A percentile compares a stretch with the other conserved stretches of the same genome.
Evolutionary conservation across 2,329 filamentous ascomycete species (phyloP).

Genomic region (Fusarium sp.): DNA sequence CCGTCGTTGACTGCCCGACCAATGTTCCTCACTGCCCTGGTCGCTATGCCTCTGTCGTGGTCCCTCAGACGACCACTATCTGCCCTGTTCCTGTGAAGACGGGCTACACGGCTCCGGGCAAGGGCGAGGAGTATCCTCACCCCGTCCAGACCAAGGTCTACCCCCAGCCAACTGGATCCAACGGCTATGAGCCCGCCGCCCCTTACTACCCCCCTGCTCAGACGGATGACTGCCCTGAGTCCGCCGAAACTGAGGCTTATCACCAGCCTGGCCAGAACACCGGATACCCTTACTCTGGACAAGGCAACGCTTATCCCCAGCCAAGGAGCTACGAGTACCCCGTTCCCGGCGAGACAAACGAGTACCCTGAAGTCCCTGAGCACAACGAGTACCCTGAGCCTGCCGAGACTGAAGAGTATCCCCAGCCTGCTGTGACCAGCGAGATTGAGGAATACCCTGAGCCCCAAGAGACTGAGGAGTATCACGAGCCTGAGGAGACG

Average conservation of each 20-base stretch:
- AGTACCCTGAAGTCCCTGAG: neutral
- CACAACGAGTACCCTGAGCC: neutral
- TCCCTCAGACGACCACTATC: conserved; percentile 57
- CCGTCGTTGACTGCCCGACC: conserved; percentile 53
- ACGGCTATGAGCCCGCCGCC: neutral
- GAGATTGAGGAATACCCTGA: neutral
- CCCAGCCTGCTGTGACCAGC: neutral
- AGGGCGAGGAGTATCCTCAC: neutral
- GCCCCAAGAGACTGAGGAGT: conserved; percentile 1
- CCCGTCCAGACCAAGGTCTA: neutral
- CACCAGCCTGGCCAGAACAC: neutral
- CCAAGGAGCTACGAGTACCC: neutral
- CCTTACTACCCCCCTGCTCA: neutral
- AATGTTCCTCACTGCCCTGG: conserved; percentile 54
- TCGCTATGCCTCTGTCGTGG: conserved; percentile 52
- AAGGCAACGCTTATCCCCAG: neutral
- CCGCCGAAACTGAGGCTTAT: neutral
- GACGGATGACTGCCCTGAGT: neutral
- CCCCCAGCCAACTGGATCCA: neutral
- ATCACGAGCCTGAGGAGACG: conserved; percentile 2
- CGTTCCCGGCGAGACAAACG: neutral
- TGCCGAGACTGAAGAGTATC: neutral
- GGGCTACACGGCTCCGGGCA: conserved; percentile 18
- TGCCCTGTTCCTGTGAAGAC: conserved; percentile 55
- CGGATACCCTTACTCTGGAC: neutral